Evolutionary conservation across 345 rosid genomes (phyloP).

Genomic region (Cardiospermum halicacabum): DNA sequence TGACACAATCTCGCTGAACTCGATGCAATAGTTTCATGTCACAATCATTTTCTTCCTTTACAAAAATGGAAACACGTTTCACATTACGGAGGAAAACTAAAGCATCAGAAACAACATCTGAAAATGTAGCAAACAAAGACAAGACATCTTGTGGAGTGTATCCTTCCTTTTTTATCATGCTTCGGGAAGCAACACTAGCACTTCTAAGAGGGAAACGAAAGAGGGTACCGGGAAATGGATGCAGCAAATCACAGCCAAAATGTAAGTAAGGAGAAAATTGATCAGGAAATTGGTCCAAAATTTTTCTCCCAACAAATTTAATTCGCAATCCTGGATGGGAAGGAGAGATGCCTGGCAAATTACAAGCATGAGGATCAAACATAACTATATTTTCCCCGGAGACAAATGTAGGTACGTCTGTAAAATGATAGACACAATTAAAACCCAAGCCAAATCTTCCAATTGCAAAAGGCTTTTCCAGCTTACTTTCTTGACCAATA

Average conservation of each 20-base stretch:
- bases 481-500: constrained; percentile 96
- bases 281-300: constrained; percentile 94
- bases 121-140: constrained; percentile 78
- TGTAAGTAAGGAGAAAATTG: constrained; percentile 90
- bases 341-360: constrained; percentile 93
- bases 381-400: constrained; percentile 95
- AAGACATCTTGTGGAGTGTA: constrained; percentile 81
- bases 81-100: constrained; percentile 81
- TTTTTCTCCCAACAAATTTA: constrained; percentile 75
- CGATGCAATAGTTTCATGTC: constrained; percentile 81
- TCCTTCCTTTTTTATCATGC: constrained; percentile 82
- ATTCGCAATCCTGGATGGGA: constrained; percentile 96
- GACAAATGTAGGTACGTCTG: constrained; percentile 88
- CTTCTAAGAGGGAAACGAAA: constrained; percentile 94
- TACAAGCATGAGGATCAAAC: constrained; percentile 96
- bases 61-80: constrained; percentile 63
- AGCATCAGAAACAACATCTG: constrained; percentile 71
- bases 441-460: constrained; percentile 97
- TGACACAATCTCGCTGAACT: constrained; percentile 50
- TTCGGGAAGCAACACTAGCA: constrained; percentile 59
- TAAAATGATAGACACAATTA: constrained; percentile 97
- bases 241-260: constrained; percentile 89
- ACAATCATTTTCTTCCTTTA: constrained; percentile 73
- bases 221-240: constrained; percentile 82
- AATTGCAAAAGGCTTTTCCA: constrained; percentile 91